A percentile compares a stretch with the other conserved stretches of the same genome.
phyloP scores from a whole-genome alignment of 768 basidiomycete genomes.

The Tricholoma saponaceum region DNA sequence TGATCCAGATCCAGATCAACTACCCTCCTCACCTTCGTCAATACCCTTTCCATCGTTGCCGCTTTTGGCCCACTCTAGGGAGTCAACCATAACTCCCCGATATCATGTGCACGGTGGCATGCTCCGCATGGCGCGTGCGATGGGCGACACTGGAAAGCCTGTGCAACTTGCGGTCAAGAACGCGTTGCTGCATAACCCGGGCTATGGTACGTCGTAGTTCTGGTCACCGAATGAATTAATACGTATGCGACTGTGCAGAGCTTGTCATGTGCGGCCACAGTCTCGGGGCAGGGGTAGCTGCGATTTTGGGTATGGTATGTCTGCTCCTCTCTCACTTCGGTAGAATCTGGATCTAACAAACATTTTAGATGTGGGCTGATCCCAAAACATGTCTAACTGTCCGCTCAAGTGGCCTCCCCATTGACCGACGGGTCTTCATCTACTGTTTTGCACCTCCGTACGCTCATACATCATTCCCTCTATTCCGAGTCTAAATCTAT shows the following conservation, averaged over 20 bases:
- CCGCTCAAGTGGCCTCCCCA: conserved; percentile 65
- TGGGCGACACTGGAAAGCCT: conserved; percentile 74
- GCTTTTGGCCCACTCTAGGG: conserved; percentile 6
- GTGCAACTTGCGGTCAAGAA: conserved; percentile 72
- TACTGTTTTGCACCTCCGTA: conserved; percentile 83
- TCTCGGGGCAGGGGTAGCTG: conserved; percentile 79
- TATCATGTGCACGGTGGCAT: conserved; percentile 82
- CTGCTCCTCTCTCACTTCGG: background rate
- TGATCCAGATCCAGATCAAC: conserved; percentile 23
- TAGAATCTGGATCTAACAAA: background rate
- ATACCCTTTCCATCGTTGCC: conserved; percentile 30
- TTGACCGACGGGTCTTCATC: conserved; percentile 60
- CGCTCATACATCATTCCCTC: conserved; percentile 18
- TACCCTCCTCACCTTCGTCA: conserved; percentile 29
- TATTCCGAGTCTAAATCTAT: background rate
- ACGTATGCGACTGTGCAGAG: conserved; percentile 31
- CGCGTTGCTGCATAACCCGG: conserved; percentile 63
- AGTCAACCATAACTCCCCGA: conserved; percentile 13
- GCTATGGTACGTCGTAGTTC: conserved; percentile 54
- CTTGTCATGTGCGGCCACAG: conserved; percentile 81
- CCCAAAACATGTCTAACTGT: conserved; percentile 70
- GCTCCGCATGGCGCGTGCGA: conserved; percentile 70
- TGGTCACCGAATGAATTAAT: background rate
- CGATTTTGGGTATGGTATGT: conserved; percentile 67
- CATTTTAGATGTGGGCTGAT: conserved; percentile 77